Evolutionary conservation across 371 early-diverging fungal species (phyloP), one percentile per base, ranked within the genome.

Genomic region (Sanchytrium tribonematis): DNA sequence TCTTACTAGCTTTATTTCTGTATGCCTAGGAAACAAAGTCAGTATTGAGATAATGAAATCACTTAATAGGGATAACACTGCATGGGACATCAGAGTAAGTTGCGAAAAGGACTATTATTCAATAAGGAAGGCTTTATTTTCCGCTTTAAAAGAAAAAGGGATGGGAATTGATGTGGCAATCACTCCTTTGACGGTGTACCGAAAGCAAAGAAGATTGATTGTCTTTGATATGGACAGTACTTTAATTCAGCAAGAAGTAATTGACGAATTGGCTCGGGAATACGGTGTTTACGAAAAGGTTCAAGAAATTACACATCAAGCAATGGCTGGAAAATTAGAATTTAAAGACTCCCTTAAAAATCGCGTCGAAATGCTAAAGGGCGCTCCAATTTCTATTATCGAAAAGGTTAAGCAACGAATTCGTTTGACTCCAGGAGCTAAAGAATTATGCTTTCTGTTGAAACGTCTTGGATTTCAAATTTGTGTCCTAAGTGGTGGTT

Each of bases 201-300:
- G 48, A 48, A 48, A 48, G 48, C 48, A 48, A 48, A 5, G 48
- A 5, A 48, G 96, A 66, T 80, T 97, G 30, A 90, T 91, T 1
- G 90, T 95, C 1, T 95, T 97, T 79, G 97, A 97, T 78, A 94
- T 97, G 94, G 97, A 97, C 74, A 91, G 92, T 1, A 97, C 97
- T 0, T 76, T 97, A 70, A 97, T 97, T 73, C 88, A 89, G 74
- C 93, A 95, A 76, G 97, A 97, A 74, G 93, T 93, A 28, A 97
- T 97, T 80, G 97, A 97, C 76, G 96, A 95, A 78, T 88, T 97
- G 77, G 97, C 95, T 17, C 78, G 86, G 30, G 77, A 86, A 72
- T 87, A 89, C 5, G 94, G 94, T 67, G 89, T 94, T 28, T 87
- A 90, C 31, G 85, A 87, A 27, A 76, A 91, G 76, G 93, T 97